Evolutionary conservation across 192 early-diverging fungal genomes (phyloP).

Genomic region (Backusella tuberculispora): DNA sequence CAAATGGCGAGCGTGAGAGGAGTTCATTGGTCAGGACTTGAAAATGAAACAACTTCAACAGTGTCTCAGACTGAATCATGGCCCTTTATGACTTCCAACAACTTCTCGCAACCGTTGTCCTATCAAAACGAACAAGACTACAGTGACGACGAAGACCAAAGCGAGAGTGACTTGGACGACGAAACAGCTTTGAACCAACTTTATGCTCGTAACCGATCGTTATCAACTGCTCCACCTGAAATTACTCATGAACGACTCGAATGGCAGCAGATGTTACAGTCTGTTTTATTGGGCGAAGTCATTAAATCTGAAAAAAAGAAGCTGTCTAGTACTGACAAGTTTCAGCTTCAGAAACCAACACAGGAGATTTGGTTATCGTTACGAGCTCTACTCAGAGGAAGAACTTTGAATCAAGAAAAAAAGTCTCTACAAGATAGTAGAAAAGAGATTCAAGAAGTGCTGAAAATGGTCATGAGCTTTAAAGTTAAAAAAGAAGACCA

Average conservation of each 20-base stretch:
- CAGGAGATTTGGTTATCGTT: constrained; percentile 77
- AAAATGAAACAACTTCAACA: constrained; percentile 9
- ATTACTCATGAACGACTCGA: constrained; percentile 71
- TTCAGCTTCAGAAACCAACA: constrained; percentile 49
- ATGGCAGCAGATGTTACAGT: constrained; percentile 87
- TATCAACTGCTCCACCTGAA: constrained; percentile 37
- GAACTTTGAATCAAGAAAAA: constrained; percentile 67
- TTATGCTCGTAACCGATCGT: constrained; percentile 24
- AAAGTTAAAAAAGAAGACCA: constrained; percentile 30
- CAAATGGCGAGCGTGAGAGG: constrained; percentile 11
- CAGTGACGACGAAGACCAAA: constrained; percentile 30
- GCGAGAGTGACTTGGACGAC: constrained; percentile 19
- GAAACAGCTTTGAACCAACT: constrained; percentile 32
- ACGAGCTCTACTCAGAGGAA: constrained; percentile 64
- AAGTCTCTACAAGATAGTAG: constrained; percentile 67
- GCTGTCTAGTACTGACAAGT: constrained; percentile 54
- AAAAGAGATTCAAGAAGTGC: constrained; percentile 54
- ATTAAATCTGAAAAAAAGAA: constrained; percentile 83
- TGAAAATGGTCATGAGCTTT: constrained; percentile 72
- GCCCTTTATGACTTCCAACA: constrained; percentile 9
- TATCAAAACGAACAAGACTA: constrained; percentile 19
- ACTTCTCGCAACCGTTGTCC: background rate
- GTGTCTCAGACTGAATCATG: background rate
- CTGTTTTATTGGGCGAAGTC: constrained; percentile 81
- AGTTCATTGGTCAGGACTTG: constrained; percentile 28